A percentile compares a stretch with the other conserved stretches of the same genome.
Conservation (phyloP, 2,329 filamentous ascomycete species). For the Colletotrichum zoysiae region DNA sequence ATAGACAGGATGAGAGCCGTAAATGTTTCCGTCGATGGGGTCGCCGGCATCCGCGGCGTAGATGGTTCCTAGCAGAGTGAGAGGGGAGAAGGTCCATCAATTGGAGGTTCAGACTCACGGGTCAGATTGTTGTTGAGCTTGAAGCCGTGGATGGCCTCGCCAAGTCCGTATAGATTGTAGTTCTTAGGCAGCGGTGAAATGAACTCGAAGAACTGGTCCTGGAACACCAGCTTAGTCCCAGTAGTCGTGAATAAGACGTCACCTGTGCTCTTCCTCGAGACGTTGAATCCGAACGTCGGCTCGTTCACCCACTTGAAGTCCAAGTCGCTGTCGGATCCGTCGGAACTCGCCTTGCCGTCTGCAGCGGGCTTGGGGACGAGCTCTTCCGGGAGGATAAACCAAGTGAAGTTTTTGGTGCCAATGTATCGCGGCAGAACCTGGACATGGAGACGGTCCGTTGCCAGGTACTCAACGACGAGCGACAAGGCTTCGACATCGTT, state of each 20-base stretch:
- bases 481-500: slow-evolving; percentile 76
- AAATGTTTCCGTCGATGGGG: slow-evolving; percentile 75
- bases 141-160: slow-evolving; percentile 78
- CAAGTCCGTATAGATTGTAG: slow-evolving; percentile 82
- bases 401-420: slow-evolving; percentile 70
- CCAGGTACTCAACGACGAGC: slow-evolving; percentile 77
- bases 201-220: slow-evolving; percentile 84
- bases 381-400: slow-evolving; percentile 75
- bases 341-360: slow-evolving; percentile 17
- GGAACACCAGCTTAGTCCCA: slow-evolving; percentile 75
- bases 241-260: slow-evolving; percentile 78
- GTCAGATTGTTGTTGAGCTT: slow-evolving; percentile 80
- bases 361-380: slow-evolving; percentile 68
- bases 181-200: slow-evolving; percentile 73
- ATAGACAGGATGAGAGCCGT: slow-evolving; percentile 83
- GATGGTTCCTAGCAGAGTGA: slow-evolving; percentile 53
- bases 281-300: slow-evolving; percentile 75
- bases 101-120: slow-evolving; percentile 53
- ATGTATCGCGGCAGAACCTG: slow-evolving; percentile 77
- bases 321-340: slow-evolving; percentile 62
- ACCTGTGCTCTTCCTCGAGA: slow-evolving; percentile 69
- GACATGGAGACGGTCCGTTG: slow-evolving; percentile 74
- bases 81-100: neutral
- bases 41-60: slow-evolving; percentile 78
- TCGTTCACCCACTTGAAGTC: slow-evolving; percentile 65